Conservation (phyloP, 2,329 filamentous ascomycete species). For the Aspergillus sp. region DNA sequence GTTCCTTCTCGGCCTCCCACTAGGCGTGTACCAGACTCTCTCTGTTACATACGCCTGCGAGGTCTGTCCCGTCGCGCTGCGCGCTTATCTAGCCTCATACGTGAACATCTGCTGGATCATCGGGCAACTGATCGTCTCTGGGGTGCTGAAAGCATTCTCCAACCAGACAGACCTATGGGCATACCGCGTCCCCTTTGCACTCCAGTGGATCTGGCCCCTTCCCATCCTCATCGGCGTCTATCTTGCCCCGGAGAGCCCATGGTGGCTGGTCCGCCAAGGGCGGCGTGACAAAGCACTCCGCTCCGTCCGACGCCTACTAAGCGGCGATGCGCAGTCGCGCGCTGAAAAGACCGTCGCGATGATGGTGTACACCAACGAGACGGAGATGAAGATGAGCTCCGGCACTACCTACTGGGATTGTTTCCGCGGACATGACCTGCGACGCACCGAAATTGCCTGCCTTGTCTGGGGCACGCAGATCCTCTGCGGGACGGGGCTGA, state of each 20-base stretch:
- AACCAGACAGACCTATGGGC: slow-evolving; percentile 28
- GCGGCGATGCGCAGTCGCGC: slow-evolving; percentile 15
- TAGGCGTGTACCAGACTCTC: slow-evolving; percentile 5
- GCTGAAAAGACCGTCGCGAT: slow-evolving; percentile 31
- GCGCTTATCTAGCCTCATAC: slow-evolving; percentile 5
- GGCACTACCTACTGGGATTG: slow-evolving; percentile 27
- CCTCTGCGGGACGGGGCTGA: slow-evolving; percentile 30
- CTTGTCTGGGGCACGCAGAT: slow-evolving; percentile 34
- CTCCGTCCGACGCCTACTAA: slow-evolving; percentile 23
- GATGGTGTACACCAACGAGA: slow-evolving; percentile 37
- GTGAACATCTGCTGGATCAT: slow-evolving; percentile 6
- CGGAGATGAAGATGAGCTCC: slow-evolving; percentile 18
- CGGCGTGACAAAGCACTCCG: slow-evolving; percentile 30
- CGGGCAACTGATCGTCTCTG: slow-evolving; percentile 37
- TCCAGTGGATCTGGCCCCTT: slow-evolving; percentile 30
- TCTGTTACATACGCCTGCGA: slow-evolving; percentile 1
- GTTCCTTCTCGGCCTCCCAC: slow-evolving; percentile 1
- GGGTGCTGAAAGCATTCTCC: slow-evolving; percentile 34
- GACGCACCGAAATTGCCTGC: slow-evolving; percentile 43
- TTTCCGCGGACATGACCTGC: slow-evolving; percentile 28
- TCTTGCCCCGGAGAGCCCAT: slow-evolving; percentile 34
- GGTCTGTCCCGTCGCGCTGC: slow-evolving; percentile 1
- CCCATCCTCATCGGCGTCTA: slow-evolving; percentile 19
- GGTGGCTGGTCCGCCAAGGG: slow-evolving; percentile 39
- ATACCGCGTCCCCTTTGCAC: slow-evolving; percentile 38